phyloP scores from a whole-genome alignment of 2,329 filamentous ascomycete genomes.

The Claviceps monticola region DNA sequence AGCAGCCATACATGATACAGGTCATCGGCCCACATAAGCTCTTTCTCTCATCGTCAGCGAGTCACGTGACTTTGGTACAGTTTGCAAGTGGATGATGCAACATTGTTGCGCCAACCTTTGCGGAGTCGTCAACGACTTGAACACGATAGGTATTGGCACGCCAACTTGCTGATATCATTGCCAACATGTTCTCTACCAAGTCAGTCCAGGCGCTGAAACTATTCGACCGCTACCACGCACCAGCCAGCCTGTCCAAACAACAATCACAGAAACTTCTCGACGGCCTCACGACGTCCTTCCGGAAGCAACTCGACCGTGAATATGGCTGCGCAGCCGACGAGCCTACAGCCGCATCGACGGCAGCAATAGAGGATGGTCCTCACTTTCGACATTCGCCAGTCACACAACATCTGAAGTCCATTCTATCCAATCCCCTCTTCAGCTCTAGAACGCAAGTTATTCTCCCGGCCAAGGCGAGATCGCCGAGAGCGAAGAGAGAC shows the following conservation, averaged over 20 bases:
- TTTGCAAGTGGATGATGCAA: no score
- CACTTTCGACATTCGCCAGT: conserved; percentile 24
- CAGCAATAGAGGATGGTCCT: conserved; percentile 9
- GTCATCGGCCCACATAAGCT: no score
- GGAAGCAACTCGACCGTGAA: conserved; percentile 42
- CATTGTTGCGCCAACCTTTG: no score
- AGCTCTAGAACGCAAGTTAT: conserved; percentile 17
- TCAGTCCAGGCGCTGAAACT: conserved; percentile 23
- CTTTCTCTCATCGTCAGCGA: no score
- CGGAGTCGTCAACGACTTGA: neutral
- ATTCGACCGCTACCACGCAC: conserved; percentile 34
- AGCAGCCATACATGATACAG: no score
- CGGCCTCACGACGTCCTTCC: conserved; percentile 42
- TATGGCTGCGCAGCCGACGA: conserved; percentile 31
- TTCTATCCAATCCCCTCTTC: conserved; percentile 45
- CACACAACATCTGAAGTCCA: conserved; percentile 37
- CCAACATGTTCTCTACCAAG: conserved; percentile 25
- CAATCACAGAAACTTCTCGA: conserved; percentile 42
- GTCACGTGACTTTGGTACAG: no score
- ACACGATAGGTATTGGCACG: neutral
- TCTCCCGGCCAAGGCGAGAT: conserved; percentile 6
- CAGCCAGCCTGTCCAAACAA: conserved; percentile 33
- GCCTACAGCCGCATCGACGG: conserved; percentile 7
- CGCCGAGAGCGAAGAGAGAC: conserved; percentile 18
- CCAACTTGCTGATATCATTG: neutral